phyloP scores from a whole-genome alignment of 139 green algal genomes.

The Trebouxia sp. region DNA sequence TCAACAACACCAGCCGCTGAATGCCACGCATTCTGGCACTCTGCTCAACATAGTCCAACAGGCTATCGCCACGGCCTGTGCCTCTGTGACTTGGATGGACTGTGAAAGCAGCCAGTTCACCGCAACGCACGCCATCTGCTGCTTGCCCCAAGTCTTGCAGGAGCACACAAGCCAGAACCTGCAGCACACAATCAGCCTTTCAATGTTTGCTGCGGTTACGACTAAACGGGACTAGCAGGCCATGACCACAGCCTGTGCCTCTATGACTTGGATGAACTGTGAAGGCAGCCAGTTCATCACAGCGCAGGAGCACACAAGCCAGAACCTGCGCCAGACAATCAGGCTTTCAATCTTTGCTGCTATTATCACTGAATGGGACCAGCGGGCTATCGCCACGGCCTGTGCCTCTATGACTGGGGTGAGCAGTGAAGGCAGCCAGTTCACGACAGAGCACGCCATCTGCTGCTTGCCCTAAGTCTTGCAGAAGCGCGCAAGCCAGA shows the following conservation, averaged over 20 bases:
- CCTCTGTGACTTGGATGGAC: slow-evolving; percentile 73
- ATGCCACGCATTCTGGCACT: slow-evolving; percentile 44
- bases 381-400: slow-evolving; percentile 83
- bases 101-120: slow-evolving; percentile 90
- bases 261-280: slow-evolving; percentile 72
- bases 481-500: slow-evolving; percentile 74
- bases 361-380: neutral
- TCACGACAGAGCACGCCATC: slow-evolving; percentile 65
- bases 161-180: slow-evolving; percentile 82
- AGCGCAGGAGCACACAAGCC: slow-evolving; percentile 64
- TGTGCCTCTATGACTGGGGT: slow-evolving; percentile 64
- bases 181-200: slow-evolving; percentile 5
- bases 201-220: neutral
- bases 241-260: slow-evolving; percentile 81
- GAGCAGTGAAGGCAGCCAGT: slow-evolving; percentile 88
- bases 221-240: slow-evolving; percentile 71
- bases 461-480: slow-evolving; percentile 31
- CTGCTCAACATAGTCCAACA: slow-evolving; percentile 78
- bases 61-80: slow-evolving; percentile 83
- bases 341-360: neutral
- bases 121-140: slow-evolving; percentile 42
- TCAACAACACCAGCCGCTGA: slow-evolving; percentile 75
- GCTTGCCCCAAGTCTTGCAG: slow-evolving; percentile 35
- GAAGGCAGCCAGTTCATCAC: slow-evolving; percentile 89
- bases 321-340: slow-evolving; percentile 54